Conservation (phyloP, 108 stramenopile genomes). For the Nitzschia sp. region DNA sequence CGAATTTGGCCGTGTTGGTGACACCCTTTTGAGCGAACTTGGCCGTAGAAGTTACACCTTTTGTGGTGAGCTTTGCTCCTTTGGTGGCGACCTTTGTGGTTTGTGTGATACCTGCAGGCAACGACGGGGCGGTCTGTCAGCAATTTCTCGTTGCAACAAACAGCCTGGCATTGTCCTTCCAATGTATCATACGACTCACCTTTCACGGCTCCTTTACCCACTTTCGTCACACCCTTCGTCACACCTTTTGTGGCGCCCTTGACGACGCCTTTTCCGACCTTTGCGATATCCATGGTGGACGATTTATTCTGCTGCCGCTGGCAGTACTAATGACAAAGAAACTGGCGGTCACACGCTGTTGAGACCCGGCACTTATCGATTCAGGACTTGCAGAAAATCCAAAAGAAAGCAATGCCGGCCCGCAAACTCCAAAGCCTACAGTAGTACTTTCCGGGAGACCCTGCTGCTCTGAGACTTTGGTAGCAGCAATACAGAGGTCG, state of each 20-base stretch:
- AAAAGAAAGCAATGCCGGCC: too few relatives aligned
- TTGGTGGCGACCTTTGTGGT: conserved; percentile 32
- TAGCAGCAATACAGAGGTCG: too few relatives aligned
- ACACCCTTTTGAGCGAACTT: conserved; percentile 27
- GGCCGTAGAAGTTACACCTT: conserved; percentile 27
- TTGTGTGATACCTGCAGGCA: conserved; percentile 15
- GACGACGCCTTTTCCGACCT: conserved; percentile 33
- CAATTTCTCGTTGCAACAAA: not conserved
- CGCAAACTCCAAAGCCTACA: too few relatives aligned
- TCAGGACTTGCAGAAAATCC: too few relatives aligned
- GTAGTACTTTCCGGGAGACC: too few relatives aligned
- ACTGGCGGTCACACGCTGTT: too few relatives aligned
- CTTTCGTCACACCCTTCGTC: conserved; percentile 33
- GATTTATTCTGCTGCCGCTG: too few relatives aligned
- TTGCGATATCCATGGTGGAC: conserved; percentile 34
- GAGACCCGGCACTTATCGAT: too few relatives aligned
- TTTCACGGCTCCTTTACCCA: conserved; percentile 32
- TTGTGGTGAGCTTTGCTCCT: conserved; percentile 15
- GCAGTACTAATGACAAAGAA: too few relatives aligned
- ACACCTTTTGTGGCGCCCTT: conserved; percentile 31
- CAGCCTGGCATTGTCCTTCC: not conserved
- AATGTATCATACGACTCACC: not conserved
- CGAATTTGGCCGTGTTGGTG: conserved; percentile 33
- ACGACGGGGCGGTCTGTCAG: not conserved
- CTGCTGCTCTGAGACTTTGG: too few relatives aligned